phyloP scores from a whole-genome alignment of 2,329 filamentous ascomycete genomes.

The Claviceps sp. region DNA sequence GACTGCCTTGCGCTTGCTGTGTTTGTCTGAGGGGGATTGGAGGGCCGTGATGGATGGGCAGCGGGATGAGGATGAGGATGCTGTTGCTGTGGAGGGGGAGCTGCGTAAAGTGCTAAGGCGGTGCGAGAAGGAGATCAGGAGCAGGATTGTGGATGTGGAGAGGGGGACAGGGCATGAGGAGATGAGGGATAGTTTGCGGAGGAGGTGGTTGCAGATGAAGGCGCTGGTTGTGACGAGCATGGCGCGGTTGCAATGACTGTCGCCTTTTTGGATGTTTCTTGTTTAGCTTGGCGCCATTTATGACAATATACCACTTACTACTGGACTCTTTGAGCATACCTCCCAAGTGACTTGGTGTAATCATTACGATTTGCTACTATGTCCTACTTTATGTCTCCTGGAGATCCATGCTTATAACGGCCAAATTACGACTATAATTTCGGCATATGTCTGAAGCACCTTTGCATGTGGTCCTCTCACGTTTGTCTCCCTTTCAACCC shows the following conservation, averaged over 20 bases:
- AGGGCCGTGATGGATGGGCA: constrained; percentile 29
- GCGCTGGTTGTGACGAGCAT: constrained; percentile 11
- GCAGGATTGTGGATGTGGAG: constrained; percentile 18
- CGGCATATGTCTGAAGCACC: too few species aligned
- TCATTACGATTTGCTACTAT: too few species aligned
- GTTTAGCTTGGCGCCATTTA: too few species aligned
- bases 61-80: constrained; percentile 32
- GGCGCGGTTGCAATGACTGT: constrained; percentile 6
- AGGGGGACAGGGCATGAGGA: constrained; percentile 16
- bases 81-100: constrained; percentile 21
- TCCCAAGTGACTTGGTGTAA: too few species aligned
- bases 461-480: too few species aligned
- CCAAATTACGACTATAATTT: too few species aligned
- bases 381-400: too few species aligned
- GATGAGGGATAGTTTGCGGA: constrained; percentile 8
- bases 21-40: constrained; percentile 27
- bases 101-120: constrained; percentile 25
- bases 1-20: constrained; percentile 32
- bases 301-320: too few species aligned
- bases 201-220: constrained; percentile 15
- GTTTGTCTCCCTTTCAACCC: too few species aligned
- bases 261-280: too few species aligned
- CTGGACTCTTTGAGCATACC: too few species aligned
- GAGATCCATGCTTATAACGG: too few species aligned
- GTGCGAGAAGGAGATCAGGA: constrained; percentile 20